A percentile compares a stretch with the other conserved stretches of the same genome.
Evolutionary conservation across 2,329 filamentous ascomycete genomes (phyloP).

Genomic region (Fusarium sp.): DNA sequence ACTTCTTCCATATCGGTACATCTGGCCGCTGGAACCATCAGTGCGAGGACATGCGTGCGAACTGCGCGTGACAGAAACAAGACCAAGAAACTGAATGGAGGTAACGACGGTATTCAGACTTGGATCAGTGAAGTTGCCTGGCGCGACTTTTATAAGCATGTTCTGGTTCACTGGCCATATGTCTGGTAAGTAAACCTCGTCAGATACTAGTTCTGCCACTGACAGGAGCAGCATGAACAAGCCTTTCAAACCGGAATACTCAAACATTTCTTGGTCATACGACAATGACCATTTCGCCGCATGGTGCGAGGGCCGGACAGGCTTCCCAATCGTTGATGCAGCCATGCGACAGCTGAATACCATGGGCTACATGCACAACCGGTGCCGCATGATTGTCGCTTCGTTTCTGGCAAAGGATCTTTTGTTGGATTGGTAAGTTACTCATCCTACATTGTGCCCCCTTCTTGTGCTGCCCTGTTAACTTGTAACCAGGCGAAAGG

Average conservation of each 20-base stretch:
- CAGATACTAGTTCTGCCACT: neutral
- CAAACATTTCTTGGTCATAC: slow-evolving; percentile 86
- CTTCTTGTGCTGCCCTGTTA: neutral
- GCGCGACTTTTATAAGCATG: slow-evolving; percentile 90
- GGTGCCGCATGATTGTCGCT: slow-evolving; percentile 84
- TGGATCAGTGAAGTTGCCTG: slow-evolving; percentile 90
- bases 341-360: slow-evolving; percentile 81
- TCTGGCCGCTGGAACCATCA: slow-evolving; percentile 74
- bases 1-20: slow-evolving; percentile 80
- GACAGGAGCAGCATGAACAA: slow-evolving; percentile 62
- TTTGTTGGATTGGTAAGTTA: slow-evolving; percentile 73
- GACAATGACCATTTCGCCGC: slow-evolving; percentile 73
- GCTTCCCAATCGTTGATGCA: slow-evolving; percentile 86
- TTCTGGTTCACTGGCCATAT: slow-evolving; percentile 87
- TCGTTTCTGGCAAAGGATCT: slow-evolving; percentile 85
- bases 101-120: slow-evolving; percentile 71
- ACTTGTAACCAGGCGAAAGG: slow-evolving; percentile 65
- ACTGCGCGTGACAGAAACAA: slow-evolving; percentile 71
- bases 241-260: slow-evolving; percentile 82
- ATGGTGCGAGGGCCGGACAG: slow-evolving; percentile 80
- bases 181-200: slow-evolving; percentile 64
- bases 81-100: slow-evolving; percentile 72
- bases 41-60: slow-evolving; percentile 73
- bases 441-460: neutral
- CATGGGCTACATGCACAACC: slow-evolving; percentile 84